Conservation (phyloP, 768 basidiomycete species). For the Boletellus emodensis region DNA sequence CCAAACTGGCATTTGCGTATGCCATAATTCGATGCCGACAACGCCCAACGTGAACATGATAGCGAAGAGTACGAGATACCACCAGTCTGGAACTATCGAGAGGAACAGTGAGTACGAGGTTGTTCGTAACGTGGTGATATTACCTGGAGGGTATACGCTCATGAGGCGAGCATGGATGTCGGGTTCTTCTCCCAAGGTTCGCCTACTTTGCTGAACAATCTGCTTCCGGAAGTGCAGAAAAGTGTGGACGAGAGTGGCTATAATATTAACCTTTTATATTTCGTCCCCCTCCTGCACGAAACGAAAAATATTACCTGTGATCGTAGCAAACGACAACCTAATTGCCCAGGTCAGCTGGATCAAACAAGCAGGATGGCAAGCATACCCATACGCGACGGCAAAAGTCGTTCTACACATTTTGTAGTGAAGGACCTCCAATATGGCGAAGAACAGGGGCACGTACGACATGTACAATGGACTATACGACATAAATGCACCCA, state of each 20-base stretch:
- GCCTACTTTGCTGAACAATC: constrained; percentile 67
- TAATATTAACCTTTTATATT: neutral
- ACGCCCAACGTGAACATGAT: constrained; percentile 70
- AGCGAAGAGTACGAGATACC: constrained; percentile 68
- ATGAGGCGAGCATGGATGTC: constrained; percentile 85
- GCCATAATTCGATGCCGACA: constrained; percentile 69
- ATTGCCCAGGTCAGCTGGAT: constrained; percentile 41
- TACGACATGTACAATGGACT: constrained; percentile 57
- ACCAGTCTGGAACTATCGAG: constrained; percentile 73
- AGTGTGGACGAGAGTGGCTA: constrained; percentile 29
- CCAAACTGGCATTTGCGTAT: constrained; percentile 67
- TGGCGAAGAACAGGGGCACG: constrained; percentile 1
- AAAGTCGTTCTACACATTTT: constrained; percentile 17
- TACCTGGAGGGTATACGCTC: constrained; percentile 56
- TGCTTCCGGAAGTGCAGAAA: constrained; percentile 73
- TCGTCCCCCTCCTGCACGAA: neutral
- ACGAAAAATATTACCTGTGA: constrained; percentile 48
- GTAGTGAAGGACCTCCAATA: constrained; percentile 7
- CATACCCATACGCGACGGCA: constrained; percentile 31
- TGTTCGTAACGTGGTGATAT: neutral
- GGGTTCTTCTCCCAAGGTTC: constrained; percentile 70
- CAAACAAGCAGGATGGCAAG: neutral
- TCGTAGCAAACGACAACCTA: constrained; percentile 76
- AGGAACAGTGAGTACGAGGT: neutral
- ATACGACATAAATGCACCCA: constrained; percentile 50